These are phyloP conservation scores for Malania oleifera DNA, from an alignment of 164 flowering plant genomes.

Conservation along the genomic window DNA sequence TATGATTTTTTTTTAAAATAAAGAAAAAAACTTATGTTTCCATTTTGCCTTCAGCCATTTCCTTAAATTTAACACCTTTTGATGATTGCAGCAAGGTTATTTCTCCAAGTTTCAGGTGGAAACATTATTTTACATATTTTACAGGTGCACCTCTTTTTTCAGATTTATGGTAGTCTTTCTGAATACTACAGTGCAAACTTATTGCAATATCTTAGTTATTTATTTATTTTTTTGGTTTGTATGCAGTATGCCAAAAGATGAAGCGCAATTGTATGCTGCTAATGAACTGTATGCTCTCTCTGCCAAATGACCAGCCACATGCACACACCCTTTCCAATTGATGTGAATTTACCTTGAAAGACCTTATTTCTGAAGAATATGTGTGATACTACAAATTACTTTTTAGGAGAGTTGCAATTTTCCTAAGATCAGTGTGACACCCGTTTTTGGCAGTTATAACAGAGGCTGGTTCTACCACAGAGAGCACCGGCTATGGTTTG, in stretches of 20 bases:
- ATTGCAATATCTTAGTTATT: no score
- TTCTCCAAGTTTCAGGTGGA: constrained; percentile 21
- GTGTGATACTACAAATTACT: no score
- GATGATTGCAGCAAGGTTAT: constrained; percentile 22
- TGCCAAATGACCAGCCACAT: neutral
- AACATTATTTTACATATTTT: constrained; percentile 33
- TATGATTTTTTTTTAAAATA: neutral
- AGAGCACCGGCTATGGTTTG: constrained; percentile 31
- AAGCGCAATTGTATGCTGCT: constrained; percentile 36
- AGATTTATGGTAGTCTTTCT: neutral
- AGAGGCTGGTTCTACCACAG: constrained; percentile 46
- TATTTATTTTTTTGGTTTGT: neutral
- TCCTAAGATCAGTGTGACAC: neutral
- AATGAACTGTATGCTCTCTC: constrained; percentile 34
- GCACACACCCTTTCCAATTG: no score
- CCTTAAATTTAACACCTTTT: neutral
- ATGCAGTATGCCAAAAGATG: constrained; percentile 42
- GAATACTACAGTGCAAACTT: no score
- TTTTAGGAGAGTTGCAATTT: no score
- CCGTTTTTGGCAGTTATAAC: constrained; percentile 18
- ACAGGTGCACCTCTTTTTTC: constrained; percentile 18
- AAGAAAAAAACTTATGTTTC: no score
- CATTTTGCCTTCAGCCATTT: neutral
- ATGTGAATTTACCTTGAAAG: no score
- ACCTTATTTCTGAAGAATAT: neutral